phyloP scores from a whole-genome alignment of 257 asterid genomes.

The Solanum peruvianum region DNA sequence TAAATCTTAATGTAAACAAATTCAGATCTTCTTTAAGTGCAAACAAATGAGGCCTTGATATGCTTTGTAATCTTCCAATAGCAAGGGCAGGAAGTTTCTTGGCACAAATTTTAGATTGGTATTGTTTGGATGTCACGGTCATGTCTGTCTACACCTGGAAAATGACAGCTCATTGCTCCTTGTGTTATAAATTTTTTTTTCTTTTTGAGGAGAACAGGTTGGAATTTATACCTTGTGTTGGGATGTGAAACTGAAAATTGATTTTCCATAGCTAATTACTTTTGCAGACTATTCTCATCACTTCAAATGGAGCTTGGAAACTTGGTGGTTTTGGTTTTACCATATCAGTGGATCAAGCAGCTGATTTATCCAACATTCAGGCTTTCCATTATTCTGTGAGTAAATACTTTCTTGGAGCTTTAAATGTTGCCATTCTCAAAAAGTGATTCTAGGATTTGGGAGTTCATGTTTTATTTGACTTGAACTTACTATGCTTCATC shows the following conservation, averaged over 20 bases:
- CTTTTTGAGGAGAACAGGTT: neutral
- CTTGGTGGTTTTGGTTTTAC: conserved; percentile 96
- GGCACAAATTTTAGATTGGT: neutral
- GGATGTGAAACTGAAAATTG: conserved; percentile 5
- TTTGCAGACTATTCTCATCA: conserved; percentile 72
- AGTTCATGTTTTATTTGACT: neutral
- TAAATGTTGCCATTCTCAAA: neutral
- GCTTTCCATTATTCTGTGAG: conserved; percentile 97
- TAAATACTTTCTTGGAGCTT: conserved; percentile 2
- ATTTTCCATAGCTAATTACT: neutral
- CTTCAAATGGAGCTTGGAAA: conserved; percentile 99
- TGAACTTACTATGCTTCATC: neutral
- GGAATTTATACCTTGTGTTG: conserved; percentile 2
- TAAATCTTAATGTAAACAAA: neutral
- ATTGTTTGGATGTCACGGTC: neutral
- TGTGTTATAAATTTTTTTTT: neutral
- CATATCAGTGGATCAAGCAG: conserved; percentile 54
- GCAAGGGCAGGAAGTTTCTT: neutral
- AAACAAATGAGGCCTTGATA: neutral
- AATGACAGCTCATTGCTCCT: neutral
- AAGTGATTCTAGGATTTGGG: neutral
- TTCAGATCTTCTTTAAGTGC: neutral
- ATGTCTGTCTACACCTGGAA: neutral
- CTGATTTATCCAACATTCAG: conserved; percentile 54
- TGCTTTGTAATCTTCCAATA: neutral